phyloP scores from a whole-genome alignment of 306 rosid species.

The Begonia fuchsioides region DNA sequence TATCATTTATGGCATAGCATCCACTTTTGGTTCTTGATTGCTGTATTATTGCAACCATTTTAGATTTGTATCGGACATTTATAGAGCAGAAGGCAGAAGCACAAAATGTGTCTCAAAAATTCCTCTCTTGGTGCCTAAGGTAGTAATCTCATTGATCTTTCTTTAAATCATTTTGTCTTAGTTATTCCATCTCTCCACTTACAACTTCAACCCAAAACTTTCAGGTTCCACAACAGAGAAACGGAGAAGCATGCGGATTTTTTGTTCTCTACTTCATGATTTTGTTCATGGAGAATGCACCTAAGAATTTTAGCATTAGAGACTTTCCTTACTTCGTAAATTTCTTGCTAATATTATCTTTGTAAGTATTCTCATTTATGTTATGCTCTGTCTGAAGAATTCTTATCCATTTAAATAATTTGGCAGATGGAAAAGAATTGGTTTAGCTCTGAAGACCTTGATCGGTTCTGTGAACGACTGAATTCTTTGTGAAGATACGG shows the following conservation, averaged over 20 bases:
- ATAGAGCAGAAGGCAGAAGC: conserved; percentile 28
- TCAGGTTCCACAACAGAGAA: conserved; percentile 77
- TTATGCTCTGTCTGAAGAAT: too few relatives aligned
- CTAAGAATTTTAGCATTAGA: conserved; percentile 37
- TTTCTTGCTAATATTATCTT: conserved; percentile 10
- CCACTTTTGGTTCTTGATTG: conserved; percentile 3
- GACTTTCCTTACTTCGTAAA: conserved; percentile 62
- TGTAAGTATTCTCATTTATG: too few relatives aligned
- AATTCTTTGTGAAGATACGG: conserved; percentile 9
- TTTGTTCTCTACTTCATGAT: conserved; percentile 62
- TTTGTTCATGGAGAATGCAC: conserved; percentile 43
- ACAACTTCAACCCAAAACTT: not conserved
- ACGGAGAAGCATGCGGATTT: conserved; percentile 56
- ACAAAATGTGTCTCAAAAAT: conserved; percentile 15
- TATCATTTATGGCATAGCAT: conserved; percentile 1
- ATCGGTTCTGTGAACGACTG: conserved; percentile 26
- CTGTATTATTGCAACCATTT: not conserved
- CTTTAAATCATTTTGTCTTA: not conserved
- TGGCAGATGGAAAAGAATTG: conserved; percentile 63
- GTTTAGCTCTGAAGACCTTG: conserved; percentile 38
- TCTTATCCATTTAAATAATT: not conserved
- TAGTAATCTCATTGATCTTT: conserved; percentile 1
- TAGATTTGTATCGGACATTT: conserved; percentile 58
- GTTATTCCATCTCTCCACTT: not conserved
- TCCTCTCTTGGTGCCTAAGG: conserved; percentile 61